A percentile compares a stretch with the other conserved stretches of the same genome.
Conservation (phyloP, 495 filamentous ascomycete species). For the Daldinia concentrica region DNA sequence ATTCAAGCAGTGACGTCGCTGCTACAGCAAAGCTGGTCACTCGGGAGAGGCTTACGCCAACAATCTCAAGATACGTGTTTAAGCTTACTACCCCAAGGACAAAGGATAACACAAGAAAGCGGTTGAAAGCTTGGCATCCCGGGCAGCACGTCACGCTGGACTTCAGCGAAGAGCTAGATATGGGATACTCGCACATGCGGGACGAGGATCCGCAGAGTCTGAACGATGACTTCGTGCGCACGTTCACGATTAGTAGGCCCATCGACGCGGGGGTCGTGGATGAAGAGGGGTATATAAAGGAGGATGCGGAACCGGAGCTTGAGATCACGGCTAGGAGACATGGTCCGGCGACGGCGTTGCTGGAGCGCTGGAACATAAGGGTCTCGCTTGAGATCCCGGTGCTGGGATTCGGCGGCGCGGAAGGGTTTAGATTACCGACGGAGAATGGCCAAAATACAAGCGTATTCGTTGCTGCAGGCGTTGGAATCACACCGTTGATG, state of each 20-base stretch:
- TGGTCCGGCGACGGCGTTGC: conserved; percentile 70
- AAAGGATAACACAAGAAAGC: neutral
- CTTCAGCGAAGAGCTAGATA: conserved; percentile 70
- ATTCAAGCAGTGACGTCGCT: conserved; percentile 4
- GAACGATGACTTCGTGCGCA: conserved; percentile 84
- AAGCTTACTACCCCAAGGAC: conserved; percentile 46
- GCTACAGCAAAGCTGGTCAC: conserved; percentile 61
- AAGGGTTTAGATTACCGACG: conserved; percentile 49
- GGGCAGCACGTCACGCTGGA: conserved; percentile 81
- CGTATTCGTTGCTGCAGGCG: conserved; percentile 76
- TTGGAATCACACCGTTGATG: conserved; percentile 82
- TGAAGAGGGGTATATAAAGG: neutral
- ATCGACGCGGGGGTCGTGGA: conserved; percentile 42
- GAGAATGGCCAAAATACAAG: conserved; percentile 14
- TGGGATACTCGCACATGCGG: conserved; percentile 82
- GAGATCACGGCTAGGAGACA: conserved; percentile 76
- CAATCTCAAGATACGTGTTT: conserved; percentile 71
- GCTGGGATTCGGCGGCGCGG: conserved; percentile 75
- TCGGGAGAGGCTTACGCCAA: conserved; percentile 68
- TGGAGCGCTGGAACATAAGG: conserved; percentile 66
- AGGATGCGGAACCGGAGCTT: conserved; percentile 55
- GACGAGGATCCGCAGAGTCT: conserved; percentile 78
- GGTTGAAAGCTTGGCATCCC: conserved; percentile 59
- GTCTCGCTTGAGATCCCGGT: conserved; percentile 69
- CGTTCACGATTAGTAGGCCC: conserved; percentile 76